phyloP scores from a whole-genome alignment of 371 early-diverging fungal species.

The Dinochytrium kinnereticum region DNA sequence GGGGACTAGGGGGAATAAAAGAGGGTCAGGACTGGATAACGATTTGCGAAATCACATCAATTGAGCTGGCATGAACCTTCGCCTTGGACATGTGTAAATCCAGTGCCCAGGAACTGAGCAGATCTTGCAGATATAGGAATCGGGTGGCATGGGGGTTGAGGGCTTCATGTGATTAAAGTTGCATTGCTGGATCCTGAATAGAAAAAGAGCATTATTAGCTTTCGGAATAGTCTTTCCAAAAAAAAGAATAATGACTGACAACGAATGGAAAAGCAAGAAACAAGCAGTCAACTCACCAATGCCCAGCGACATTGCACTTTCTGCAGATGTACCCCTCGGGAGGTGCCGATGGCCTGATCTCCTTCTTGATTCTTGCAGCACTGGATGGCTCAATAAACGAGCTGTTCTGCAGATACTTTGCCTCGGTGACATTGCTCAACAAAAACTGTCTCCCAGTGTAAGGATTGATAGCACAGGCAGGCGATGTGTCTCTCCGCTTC shows the following conservation, averaged over 20 bases:
- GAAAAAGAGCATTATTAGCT: neutral
- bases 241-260: neutral
- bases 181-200: constrained; percentile 15
- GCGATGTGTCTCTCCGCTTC: constrained; percentile 23
- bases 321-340: constrained; percentile 49
- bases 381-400: neutral
- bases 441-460: constrained; percentile 17
- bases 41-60: neutral
- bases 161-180: neutral
- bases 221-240: neutral
- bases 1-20: no score
- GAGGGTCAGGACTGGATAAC: no score
- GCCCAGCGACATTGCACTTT: constrained; percentile 42
- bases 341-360: constrained; percentile 31
- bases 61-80: neutral
- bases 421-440: constrained; percentile 8
- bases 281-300: constrained; percentile 27
- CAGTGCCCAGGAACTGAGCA: constrained; percentile 69
- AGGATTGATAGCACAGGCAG: constrained; percentile 14
- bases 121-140: constrained; percentile 62
- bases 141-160: constrained; percentile 22
- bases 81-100: constrained; percentile 39
- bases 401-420: constrained; percentile 20
- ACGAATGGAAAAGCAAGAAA: neutral
- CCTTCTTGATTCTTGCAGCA: neutral